A percentile compares a stretch with the other conserved stretches of the same genome.
Evolutionary conservation across 768 basidiomycete genomes (phyloP).

Genomic region (Termitomyces sp.): DNA sequence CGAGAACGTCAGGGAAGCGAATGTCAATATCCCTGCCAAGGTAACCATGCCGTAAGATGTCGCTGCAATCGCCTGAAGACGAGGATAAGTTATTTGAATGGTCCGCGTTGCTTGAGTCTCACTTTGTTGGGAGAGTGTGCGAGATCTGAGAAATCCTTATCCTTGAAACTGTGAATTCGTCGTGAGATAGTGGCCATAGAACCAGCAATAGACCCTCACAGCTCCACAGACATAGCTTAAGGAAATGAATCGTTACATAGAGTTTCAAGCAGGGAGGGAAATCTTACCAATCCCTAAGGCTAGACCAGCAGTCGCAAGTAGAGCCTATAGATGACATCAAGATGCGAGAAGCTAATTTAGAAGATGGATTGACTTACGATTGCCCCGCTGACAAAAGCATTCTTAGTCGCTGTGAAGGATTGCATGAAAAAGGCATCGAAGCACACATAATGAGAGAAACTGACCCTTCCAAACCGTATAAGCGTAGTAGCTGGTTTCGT

Average conservation of each 20-base stretch:
- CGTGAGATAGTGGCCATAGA: neutral
- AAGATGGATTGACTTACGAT: neutral
- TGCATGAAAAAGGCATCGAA: neutral
- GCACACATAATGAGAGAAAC: neutral
- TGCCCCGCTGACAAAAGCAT: constrained; percentile 3
- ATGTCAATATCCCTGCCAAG: constrained; percentile 6
- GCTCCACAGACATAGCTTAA: neutral
- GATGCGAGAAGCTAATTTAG: neutral
- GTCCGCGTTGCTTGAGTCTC: neutral
- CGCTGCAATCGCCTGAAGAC: constrained; percentile 4
- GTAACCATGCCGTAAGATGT: constrained; percentile 7
- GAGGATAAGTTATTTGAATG: neutral
- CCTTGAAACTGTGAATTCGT: constrained; percentile 2
- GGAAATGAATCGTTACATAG: neutral
- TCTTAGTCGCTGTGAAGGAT: constrained; percentile 8
- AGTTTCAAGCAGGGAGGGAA: neutral
- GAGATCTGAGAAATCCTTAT: constrained; percentile 6
- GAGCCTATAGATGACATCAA: neutral
- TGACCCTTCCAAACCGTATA: constrained; percentile 11
- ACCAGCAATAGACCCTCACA: neutral
- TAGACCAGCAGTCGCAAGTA: constrained; percentile 10
- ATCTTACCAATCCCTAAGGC: constrained; percentile 12
- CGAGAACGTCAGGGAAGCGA: neutral
- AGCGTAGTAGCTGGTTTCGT: constrained; percentile 9
- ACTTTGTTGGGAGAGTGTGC: constrained; percentile 9